These are phyloP conservation scores for Chlorella sp. DNA, from an alignment of 139 green algal species.

Conservation along the genomic window DNA sequence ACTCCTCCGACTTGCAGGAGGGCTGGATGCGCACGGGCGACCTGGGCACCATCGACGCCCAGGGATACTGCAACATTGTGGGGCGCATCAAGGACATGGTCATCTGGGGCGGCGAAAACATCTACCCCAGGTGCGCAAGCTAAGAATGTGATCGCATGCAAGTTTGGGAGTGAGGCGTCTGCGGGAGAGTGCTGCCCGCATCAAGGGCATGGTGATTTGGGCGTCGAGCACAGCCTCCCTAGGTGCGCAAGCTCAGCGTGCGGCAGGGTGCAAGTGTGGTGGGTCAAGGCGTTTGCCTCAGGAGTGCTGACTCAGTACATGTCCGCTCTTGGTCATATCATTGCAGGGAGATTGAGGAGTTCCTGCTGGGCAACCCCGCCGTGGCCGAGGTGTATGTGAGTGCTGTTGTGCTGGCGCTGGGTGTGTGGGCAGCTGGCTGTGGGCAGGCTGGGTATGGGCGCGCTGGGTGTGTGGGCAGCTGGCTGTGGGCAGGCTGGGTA, in stretches of 20 bases:
- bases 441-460: not conserved
- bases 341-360: slow-evolving; percentile 44
- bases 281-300: not conserved
- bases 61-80: slow-evolving; percentile 46
- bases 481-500: not conserved
- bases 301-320: not conserved
- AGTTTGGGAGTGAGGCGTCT: not conserved
- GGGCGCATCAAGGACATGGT: slow-evolving; percentile 49
- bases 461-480: not conserved
- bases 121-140: not conserved
- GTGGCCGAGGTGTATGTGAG: slow-evolving; percentile 38
- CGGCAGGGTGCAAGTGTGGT: not conserved
- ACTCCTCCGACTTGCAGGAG: not conserved
- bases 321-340: not conserved
- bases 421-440: not conserved
- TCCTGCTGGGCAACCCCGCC: slow-evolving; percentile 31
- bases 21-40: slow-evolving; percentile 49
- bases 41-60: slow-evolving; percentile 37
- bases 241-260: too few relatives aligned
- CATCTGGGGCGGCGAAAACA: slow-evolving; percentile 11
- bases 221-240: too few relatives aligned
- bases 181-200: too few relatives aligned
- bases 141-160: too few relatives aligned
- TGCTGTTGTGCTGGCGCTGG: not conserved
- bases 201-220: too few relatives aligned